These are phyloP conservation scores for Quercus suber DNA, from an alignment of 306 rosid species.

Conservation along the genomic window DNA sequence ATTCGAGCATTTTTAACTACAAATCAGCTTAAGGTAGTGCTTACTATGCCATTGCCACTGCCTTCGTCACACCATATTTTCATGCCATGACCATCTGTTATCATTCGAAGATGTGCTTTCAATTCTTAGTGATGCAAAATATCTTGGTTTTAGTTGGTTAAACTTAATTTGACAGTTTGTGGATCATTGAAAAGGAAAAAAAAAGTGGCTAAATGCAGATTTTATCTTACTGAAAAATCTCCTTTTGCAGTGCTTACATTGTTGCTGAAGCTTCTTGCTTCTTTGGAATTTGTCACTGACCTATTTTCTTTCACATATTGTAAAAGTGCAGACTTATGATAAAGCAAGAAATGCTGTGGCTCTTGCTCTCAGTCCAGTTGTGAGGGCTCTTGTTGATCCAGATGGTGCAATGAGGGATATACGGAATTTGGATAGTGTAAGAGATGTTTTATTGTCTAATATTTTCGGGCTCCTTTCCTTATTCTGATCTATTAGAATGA, in stretches of 20 bases:
- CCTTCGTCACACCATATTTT: constrained; percentile 10
- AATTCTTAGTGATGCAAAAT: not conserved
- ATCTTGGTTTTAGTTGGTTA: not conserved
- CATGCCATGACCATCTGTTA: constrained; percentile 4
- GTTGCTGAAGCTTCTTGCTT: constrained; percentile 5
- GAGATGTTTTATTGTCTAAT: constrained; percentile 27
- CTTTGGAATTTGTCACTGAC: not conserved
- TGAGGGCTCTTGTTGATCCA: constrained; percentile 90
- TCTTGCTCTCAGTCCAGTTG: constrained; percentile 97
- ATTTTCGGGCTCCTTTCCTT: constrained; percentile 9
- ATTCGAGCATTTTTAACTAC: constrained; percentile 90
- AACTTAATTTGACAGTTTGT: not conserved
- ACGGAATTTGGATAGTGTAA: constrained; percentile 83
- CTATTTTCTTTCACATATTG: constrained; percentile 12
- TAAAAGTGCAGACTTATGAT: constrained; percentile 72
- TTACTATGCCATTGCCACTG: not conserved
- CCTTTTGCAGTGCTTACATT: not conserved
- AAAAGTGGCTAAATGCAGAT: not conserved
- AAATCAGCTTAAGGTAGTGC: constrained; percentile 79
- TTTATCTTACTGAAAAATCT: not conserved
- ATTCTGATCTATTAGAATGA: not conserved
- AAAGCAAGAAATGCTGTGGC: constrained; percentile 98
- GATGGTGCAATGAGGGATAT: constrained; percentile 93
- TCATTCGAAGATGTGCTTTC: not conserved
- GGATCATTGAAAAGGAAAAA: not conserved